Base-by-base conservation (phyloP, 805 yeast species). In the Candida chauliodis region DNA sequence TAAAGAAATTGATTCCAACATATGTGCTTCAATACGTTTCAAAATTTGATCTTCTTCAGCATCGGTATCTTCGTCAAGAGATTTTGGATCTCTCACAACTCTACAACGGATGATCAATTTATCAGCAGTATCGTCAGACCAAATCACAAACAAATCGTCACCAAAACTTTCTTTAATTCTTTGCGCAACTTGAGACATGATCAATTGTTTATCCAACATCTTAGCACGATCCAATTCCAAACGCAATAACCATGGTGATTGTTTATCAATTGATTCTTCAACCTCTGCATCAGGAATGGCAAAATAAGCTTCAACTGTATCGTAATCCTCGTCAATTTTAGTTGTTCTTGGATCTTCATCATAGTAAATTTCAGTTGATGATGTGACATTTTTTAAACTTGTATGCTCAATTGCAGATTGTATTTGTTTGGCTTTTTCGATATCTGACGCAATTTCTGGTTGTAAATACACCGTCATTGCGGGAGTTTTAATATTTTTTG, bases 41-140 rank as follows among this genome's bases (percentile, higher is more conserved):
- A 93, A 76, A 73, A 93, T 84, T 59, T 91, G 95, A 66, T 93
- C 99, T 65, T 93, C 99, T 56, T 93, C 96, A 30, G 91, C 87
- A 48, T 90, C 96, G 24, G 83, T 88, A 44, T 93, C 97, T 54
- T 88, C 96, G 51, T 91, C 97, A 59, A 89, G 61, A 5, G 87
- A 73, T 66, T 91, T 91, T 42, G 96, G 96, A 59, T 90, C 96
- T 66, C 99, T 87, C 32, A 93, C 88, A 51, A 95, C 95, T 73
- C 99, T 86, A 75, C 98, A 91, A 75, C 99, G 95, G 51, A 93
- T 85, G 46, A 93, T 83, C 64, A 93, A 81, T 64, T 89, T 90
- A 50, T 91, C 97, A 31, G 97, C 96, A 55, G 93, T 91, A 71
- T 93, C 99, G 73, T 95, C 99, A 34, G 97, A 88, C 98, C 99